Percentiles rank a stretch among this genome's conserved stretches.
Evolutionary conservation across 2,329 filamentous ascomycete genomes (phyloP).

Genomic region (Thermoascus crustaceus): DNA sequence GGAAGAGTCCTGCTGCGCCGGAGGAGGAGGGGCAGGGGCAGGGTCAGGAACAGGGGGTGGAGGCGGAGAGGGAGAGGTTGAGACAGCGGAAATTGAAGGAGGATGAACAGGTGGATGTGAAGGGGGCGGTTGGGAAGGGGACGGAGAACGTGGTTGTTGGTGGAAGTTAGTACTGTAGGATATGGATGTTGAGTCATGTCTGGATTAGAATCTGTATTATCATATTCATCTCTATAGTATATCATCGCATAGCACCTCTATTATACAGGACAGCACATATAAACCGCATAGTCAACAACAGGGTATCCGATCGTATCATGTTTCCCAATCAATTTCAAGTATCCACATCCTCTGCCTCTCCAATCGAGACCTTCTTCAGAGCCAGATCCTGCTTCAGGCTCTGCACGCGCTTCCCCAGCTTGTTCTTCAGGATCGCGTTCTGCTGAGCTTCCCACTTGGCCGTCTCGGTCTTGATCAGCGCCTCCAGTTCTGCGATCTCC

Average conservation of each 20-base stretch:
- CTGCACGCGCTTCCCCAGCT: constrained; percentile 38
- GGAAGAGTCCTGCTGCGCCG: constrained; percentile 12
- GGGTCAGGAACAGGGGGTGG: constrained; percentile 8
- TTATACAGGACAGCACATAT: too few species aligned
- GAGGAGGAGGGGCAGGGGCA: constrained; percentile 8
- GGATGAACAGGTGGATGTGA: constrained; percentile 22
- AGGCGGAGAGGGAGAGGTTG: constrained; percentile 17
- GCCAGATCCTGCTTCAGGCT: constrained; percentile 36
- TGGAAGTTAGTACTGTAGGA: not conserved
- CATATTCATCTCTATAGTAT: too few species aligned
- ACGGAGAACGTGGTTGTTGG: constrained; percentile 22
- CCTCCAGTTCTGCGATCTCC: constrained; percentile 36
- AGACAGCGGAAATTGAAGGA: constrained; percentile 19
- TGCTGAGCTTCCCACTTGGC: constrained; percentile 32
- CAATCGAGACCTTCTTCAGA: constrained; percentile 36
- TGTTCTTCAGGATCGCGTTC: constrained; percentile 34
- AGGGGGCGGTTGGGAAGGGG: constrained; percentile 18
- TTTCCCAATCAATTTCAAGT: constrained; percentile 1
- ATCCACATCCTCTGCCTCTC: constrained; percentile 24
- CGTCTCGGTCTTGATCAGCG: constrained; percentile 30
- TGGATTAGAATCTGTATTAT: not conserved
- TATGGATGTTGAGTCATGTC: too few species aligned
- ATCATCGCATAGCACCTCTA: not conserved
- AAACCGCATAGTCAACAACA: too few species aligned
- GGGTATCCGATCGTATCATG: too few species aligned